These are phyloP conservation scores for Arthrinium puccinioides DNA, from an alignment of 2,329 filamentous ascomycete genomes.

Conservation along the genomic window DNA sequence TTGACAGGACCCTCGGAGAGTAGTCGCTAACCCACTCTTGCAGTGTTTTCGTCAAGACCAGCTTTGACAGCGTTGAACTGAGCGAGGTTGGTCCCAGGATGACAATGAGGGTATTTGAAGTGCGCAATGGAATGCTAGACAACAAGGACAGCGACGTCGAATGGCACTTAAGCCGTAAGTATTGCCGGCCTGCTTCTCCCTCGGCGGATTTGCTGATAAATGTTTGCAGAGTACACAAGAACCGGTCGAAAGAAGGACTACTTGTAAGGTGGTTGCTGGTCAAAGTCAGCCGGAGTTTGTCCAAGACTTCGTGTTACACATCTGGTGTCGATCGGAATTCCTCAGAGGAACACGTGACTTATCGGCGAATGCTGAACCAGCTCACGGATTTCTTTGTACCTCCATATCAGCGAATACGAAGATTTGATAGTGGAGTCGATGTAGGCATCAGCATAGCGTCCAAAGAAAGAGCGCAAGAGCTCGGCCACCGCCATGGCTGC, in stretches of 20 bases:
- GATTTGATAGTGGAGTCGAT: conserved; percentile 6
- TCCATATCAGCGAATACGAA: conserved; percentile 14
- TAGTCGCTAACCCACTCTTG: too few species aligned
- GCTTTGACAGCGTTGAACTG: conserved; percentile 81
- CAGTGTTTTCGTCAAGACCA: conserved; percentile 91
- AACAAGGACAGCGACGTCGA: conserved; percentile 94
- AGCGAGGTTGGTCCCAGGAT: conserved; percentile 88
- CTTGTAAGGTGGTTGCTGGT: conserved; percentile 43
- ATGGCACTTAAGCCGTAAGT: conserved; percentile 92
- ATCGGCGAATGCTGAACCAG: conserved; percentile 13
- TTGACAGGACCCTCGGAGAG: too few species aligned
- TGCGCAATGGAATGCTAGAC: conserved; percentile 82
- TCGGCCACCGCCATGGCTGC: conserved; percentile 11
- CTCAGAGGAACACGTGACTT: conserved; percentile 14
- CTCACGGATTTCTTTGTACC: conserved; percentile 12
- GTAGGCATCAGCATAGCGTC: conserved; percentile 6
- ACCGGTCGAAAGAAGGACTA: conserved; percentile 96
- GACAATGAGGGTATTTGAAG: conserved; percentile 96
- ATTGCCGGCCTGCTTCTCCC: too few species aligned
- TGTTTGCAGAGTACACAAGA: conserved; percentile 91
- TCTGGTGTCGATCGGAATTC: too few species aligned
- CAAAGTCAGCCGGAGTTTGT: too few species aligned
- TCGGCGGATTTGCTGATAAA: too few species aligned
- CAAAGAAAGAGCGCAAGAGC: conserved; percentile 8
- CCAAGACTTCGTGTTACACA: too few species aligned